Percentiles rank a stretch among this genome's conserved stretches.
phyloP scores from a whole-genome alignment of 225 moss, liverwort and hornwort species.

The Pseudoscleropodium purum region DNA sequence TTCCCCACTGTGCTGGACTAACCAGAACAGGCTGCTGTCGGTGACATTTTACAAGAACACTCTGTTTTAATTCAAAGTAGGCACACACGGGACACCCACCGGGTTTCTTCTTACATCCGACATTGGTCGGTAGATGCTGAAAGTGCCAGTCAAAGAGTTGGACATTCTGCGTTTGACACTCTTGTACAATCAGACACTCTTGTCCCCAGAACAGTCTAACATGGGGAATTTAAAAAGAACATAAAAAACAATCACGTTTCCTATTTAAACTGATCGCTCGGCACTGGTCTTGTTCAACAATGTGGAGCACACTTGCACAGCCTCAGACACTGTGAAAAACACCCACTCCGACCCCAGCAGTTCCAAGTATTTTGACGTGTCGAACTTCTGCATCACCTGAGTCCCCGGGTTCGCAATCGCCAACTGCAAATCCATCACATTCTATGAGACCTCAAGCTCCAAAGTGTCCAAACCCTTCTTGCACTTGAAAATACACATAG shows the following conservation, averaged over 20 bases:
- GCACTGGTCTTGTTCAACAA: background rate
- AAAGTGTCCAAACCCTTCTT: background rate
- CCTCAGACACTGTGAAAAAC: constrained; percentile 49
- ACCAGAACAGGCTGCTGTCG: background rate
- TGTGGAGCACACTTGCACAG: constrained; percentile 25
- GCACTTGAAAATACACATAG: background rate
- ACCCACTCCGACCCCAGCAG: constrained; percentile 49
- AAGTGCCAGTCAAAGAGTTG: background rate
- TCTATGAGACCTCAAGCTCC: background rate
- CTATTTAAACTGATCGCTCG: constrained; percentile 11
- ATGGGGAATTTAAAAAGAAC: background rate
- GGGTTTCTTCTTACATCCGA: background rate
- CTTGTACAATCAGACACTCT: background rate
- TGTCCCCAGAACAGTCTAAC: background rate
- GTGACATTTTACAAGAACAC: background rate
- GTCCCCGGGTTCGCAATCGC: constrained; percentile 48
- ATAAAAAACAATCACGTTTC: background rate
- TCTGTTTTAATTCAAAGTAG: background rate
- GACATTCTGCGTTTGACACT: background rate
- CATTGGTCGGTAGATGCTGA: constrained; percentile 1
- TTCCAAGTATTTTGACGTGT: background rate
- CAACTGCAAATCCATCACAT: constrained; percentile 21
- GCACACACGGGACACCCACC: background rate
- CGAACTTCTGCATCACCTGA: constrained; percentile 40
- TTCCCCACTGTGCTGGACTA: background rate